Evolutionary conservation across 202 grass and related monocot species (phyloP), one percentile per base, ranked within the genome.

Genomic region (Carex sylvatica): DNA sequence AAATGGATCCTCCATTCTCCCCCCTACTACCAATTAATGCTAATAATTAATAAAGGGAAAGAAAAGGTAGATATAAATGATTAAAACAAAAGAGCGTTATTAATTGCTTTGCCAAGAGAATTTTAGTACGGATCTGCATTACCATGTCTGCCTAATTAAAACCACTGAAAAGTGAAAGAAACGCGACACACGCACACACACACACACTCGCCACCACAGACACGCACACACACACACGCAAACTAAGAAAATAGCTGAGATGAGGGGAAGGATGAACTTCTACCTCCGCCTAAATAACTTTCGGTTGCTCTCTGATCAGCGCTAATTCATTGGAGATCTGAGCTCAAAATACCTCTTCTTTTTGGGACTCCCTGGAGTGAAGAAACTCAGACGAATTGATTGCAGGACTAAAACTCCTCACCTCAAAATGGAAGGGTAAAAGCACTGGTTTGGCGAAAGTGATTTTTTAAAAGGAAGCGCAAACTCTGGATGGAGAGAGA

Each of bases 321-420:
- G 22, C 23, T 40, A 65, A 75, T 65, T 33, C 61, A 31, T 23
- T 31, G 23, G 30, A 82, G 80, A 82, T 82, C 80, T 67, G 56
- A 66, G 63, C 63, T 82, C 61, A 16, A 61, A 9, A 42, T 18
- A 74, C 38, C 16, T 46, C 16, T 60, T 35, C 31, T 52, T 80
- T 44, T 44, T 22, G 9, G 9, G 53, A 36, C 16, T 63, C 20
- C 47, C 9, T 46, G 8, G 12, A 31, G 49, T 28, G 15, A 52
- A 75, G 72, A 75, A 55, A 20, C 52, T 58, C 28, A 35, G 28
- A 15, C 10, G 15, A 52, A 76, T 58, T 35, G 16, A 58, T 77
- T 55, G 71, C 16, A 16, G 13, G n/a, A 26, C 65, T 38, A 68
- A 18, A 38, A 19, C 10, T 28, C 22, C 20, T 54, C 47, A 54